Evolutionary conservation across 345 rosid species (phyloP).

Genomic region (Lepidium africanum): DNA sequence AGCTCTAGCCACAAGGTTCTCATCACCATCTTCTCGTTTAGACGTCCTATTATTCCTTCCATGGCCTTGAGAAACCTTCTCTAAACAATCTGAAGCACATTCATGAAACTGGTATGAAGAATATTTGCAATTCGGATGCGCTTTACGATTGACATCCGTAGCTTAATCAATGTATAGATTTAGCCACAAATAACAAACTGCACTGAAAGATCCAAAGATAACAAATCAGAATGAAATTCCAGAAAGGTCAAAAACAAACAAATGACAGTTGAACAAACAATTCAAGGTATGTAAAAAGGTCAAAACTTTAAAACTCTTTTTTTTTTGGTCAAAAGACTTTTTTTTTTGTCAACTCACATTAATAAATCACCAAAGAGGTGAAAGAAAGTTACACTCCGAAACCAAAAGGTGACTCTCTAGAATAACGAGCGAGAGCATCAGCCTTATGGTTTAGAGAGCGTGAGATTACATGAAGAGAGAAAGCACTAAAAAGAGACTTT

Average conservation of each 20-base stretch:
- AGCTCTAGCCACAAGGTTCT: too few species aligned
- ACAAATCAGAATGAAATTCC: neutral
- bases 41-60: slow-evolving; percentile 19
- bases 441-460: too few species aligned
- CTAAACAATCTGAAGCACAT: slow-evolving; percentile 31
- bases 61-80: slow-evolving; percentile 23
- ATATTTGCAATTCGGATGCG: slow-evolving; percentile 26
- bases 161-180: slow-evolving; percentile 1
- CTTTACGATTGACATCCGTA: slow-evolving; percentile 17
- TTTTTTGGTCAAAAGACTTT: too few species aligned
- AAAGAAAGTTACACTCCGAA: too few species aligned
- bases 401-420: too few species aligned
- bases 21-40: too few species aligned
- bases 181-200: slow-evolving; percentile 1
- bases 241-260: neutral
- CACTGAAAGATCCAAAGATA: neutral
- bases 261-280: too few species aligned
- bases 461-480: too few species aligned
- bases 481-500: too few species aligned
- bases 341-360: too few species aligned
- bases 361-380: too few species aligned
- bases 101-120: slow-evolving; percentile 24
- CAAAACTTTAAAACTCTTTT: slow-evolving; percentile 6
- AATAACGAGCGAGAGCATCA: too few species aligned
- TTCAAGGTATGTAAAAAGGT: neutral